phyloP scores from a whole-genome alignment of 2,329 filamentous ascomycete genomes.

The Bipolaris bicolor region DNA sequence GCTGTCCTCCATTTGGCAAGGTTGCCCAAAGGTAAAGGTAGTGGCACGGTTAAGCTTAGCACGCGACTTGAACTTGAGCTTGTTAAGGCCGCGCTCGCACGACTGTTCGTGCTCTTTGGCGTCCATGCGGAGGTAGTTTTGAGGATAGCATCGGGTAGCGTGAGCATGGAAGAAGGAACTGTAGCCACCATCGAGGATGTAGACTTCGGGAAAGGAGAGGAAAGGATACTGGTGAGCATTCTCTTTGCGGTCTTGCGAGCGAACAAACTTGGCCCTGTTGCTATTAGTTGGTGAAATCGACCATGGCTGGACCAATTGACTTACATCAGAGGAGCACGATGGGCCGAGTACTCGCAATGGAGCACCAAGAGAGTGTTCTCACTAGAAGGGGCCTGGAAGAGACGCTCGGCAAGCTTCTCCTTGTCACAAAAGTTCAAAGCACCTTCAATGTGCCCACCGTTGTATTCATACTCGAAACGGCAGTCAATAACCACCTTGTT shows the following conservation, averaged over 20 bases:
- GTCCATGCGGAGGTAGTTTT: constrained; percentile 96
- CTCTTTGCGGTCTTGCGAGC: constrained; percentile 81
- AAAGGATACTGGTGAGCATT: constrained; percentile 87
- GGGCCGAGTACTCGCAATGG: constrained; percentile 98
- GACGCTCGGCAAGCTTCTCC: constrained; percentile 77
- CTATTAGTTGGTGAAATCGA: constrained; percentile 24
- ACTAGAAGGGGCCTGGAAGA: constrained; percentile 70
- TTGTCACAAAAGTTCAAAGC: constrained; percentile 98
- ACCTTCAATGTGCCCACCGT: constrained; percentile 91
- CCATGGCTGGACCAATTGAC: constrained; percentile 18
- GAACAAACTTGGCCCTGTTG: constrained; percentile 78
- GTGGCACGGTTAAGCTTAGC: constrained; percentile 85
- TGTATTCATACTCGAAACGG: constrained; percentile 98
- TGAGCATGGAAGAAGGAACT: constrained; percentile 87
- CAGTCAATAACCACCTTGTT: constrained; percentile 91
- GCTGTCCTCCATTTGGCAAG: constrained; percentile 68
- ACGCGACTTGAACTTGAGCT: constrained; percentile 75
- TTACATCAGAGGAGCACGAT: constrained; percentile 90
- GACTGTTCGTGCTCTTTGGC: constrained; percentile 89
- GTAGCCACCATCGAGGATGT: constrained; percentile 96
- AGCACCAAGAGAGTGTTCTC: constrained; percentile 85
- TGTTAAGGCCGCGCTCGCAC: constrained; percentile 93
- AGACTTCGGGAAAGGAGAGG: constrained; percentile 94
- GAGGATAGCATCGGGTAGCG: constrained; percentile 82
- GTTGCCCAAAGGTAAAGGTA: constrained; percentile 93